phyloP scores from a whole-genome alignment of 2,329 filamentous ascomycete genomes.

The Arthrobotrys musiformis region DNA sequence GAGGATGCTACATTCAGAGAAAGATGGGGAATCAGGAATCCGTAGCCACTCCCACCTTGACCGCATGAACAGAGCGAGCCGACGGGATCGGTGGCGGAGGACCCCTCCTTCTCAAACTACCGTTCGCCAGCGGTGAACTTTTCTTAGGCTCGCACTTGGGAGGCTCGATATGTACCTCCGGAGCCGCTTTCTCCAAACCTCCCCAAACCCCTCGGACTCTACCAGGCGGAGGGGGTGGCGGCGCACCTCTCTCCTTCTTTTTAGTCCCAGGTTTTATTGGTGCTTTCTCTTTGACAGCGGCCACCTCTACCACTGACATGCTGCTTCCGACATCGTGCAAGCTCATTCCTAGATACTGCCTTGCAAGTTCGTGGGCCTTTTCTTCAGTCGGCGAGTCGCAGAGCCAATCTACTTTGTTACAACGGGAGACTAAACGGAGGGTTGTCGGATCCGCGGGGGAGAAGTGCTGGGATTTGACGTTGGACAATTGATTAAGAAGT shows the following conservation, averaged over 20 bases:
- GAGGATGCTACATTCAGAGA: background rate
- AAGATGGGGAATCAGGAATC: conserved; percentile 1
- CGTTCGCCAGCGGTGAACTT: conserved; percentile 9
- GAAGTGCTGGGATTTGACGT: conserved; percentile 77
- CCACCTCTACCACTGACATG: conserved; percentile 80
- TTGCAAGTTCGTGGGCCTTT: conserved; percentile 63
- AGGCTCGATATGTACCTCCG: background rate
- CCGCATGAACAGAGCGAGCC: conserved; percentile 41
- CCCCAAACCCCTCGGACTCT: conserved; percentile 38
- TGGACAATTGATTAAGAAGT: conserved; percentile 77
- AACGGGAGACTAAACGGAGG: conserved; percentile 78
- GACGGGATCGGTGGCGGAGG: conserved; percentile 46
- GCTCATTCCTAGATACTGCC: conserved; percentile 76
- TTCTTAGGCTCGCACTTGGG: conserved; percentile 15
- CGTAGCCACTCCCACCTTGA: conserved; percentile 36
- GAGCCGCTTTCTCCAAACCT: conserved; percentile 32
- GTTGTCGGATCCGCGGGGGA: conserved; percentile 84
- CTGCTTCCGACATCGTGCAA: conserved; percentile 76
- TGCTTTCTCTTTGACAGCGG: conserved; percentile 81
- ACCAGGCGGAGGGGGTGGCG: conserved; percentile 43
- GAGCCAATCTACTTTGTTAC: conserved; percentile 77
- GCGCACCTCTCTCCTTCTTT: conserved; percentile 59
- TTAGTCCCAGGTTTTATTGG: conserved; percentile 83
- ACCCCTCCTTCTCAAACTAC: conserved; percentile 30
- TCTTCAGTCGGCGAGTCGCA: conserved; percentile 61